Conservation (phyloP, 2,329 filamentous ascomycete genomes). For the Xylaria hypoxylon region DNA sequence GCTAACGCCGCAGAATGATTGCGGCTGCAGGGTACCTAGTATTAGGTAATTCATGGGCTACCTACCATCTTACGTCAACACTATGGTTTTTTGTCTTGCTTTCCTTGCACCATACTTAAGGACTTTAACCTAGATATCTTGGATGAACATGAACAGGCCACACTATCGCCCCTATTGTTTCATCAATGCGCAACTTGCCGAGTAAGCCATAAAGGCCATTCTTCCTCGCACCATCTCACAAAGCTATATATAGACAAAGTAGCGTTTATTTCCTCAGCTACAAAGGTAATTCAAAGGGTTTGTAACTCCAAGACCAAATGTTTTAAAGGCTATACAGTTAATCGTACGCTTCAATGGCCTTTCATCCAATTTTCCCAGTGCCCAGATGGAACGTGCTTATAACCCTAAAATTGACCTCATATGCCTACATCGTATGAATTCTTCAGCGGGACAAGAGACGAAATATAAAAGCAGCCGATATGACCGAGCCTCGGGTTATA, state of each 20-base stretch:
- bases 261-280: too few relatives aligned
- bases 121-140: too few relatives aligned
- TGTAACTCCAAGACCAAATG: not conserved
- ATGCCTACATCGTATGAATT: not conserved
- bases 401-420: not conserved
- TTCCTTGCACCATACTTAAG: not conserved
- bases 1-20: constrained; percentile 32
- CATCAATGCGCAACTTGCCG: not conserved
- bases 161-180: too few relatives aligned
- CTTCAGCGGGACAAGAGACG: not conserved
- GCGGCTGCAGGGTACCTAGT: constrained; percentile 3
- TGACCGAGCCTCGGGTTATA: not conserved
- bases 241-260: not conserved
- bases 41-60: not conserved
- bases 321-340: too few relatives aligned
- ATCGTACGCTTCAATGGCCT: too few relatives aligned
- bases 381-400: too few relatives aligned
- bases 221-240: not conserved
- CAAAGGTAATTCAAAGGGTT: not conserved
- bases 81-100: constrained; percentile 5
- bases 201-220: not conserved
- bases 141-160: not conserved
- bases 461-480: not conserved
- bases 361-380: too few relatives aligned
- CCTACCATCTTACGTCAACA: not conserved